Conservation (phyloP, 495 filamentous ascomycete species). For the Cercophora samala region DNA sequence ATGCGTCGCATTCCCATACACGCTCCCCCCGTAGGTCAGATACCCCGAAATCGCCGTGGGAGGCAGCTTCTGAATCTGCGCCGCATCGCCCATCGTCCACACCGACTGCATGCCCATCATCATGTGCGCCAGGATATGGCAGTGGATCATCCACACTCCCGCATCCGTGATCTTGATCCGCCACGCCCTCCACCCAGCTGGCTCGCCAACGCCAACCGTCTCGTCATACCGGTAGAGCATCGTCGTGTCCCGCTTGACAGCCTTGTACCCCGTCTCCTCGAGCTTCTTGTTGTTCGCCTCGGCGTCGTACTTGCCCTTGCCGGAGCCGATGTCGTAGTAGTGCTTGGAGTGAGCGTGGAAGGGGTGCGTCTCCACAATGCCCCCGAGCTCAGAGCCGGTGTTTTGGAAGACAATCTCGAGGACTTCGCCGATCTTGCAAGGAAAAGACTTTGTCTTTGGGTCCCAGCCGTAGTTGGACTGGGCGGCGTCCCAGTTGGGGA, state of each 20-base stretch:
- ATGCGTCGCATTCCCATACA: slow-evolving; percentile 48
- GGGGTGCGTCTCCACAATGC: slow-evolving; percentile 56
- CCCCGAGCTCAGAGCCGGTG: slow-evolving; percentile 39
- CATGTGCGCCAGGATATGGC: slow-evolving; percentile 48
- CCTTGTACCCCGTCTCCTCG: slow-evolving; percentile 31
- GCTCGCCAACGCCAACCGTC: slow-evolving; percentile 35
- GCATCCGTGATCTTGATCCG: slow-evolving; percentile 48
- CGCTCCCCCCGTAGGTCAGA: slow-evolving; percentile 48
- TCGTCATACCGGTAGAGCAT: slow-evolving; percentile 50
- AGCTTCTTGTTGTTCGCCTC: slow-evolving; percentile 51
- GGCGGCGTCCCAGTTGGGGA: slow-evolving; percentile 44
- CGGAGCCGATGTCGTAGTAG: slow-evolving; percentile 57
- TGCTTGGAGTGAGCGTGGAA: slow-evolving; percentile 60
- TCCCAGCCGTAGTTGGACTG: slow-evolving; percentile 52
- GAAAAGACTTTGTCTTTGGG: slow-evolving; percentile 47
- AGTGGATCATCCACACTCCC: slow-evolving; percentile 64
- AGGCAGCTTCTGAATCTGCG: slow-evolving; percentile 38
- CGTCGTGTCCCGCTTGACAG: slow-evolving; percentile 53
- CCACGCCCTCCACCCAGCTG: slow-evolving; percentile 59
- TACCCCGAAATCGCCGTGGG: slow-evolving; percentile 41
- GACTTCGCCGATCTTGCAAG: slow-evolving; percentile 56
- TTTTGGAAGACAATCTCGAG: slow-evolving; percentile 61
- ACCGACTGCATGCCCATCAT: slow-evolving; percentile 49
- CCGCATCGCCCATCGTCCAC: slow-evolving; percentile 48
- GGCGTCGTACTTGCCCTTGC: slow-evolving; percentile 54